Percentiles rank a stretch among this genome's conserved stretches.
Evolutionary conservation across 331 rosid species (phyloP).

Genomic region (Arachis monticola): DNA sequence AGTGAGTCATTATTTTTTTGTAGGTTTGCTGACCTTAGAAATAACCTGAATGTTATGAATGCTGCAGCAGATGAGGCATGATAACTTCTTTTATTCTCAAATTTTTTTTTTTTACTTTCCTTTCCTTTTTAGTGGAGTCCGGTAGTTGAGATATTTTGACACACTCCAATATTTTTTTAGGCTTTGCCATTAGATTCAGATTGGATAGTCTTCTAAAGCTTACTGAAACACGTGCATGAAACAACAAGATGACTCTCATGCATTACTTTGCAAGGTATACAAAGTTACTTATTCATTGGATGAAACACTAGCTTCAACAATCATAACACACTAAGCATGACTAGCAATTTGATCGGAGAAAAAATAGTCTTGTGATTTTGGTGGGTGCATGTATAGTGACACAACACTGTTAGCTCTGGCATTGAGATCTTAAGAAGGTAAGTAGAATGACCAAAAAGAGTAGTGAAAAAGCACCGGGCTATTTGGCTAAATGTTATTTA

Average conservation of each 20-base stretch:
- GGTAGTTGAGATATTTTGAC: slow-evolving; percentile 15
- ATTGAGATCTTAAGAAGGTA: too few species aligned
- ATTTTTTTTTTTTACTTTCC: slow-evolving; percentile 23
- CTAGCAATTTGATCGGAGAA: too few species aligned
- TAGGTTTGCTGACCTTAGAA: slow-evolving; percentile 84
- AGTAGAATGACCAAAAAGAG: too few species aligned
- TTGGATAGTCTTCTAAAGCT: slow-evolving; percentile 94
- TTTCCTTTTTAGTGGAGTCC: background rate
- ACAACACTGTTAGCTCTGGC: too few species aligned
- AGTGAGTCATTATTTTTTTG: slow-evolving; percentile 39
- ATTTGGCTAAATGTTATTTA: too few species aligned
- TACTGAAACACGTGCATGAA: slow-evolving; percentile 80
- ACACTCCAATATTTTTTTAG: slow-evolving; percentile 43
- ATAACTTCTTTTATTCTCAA: slow-evolving; percentile 35
- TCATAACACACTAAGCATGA: too few species aligned
- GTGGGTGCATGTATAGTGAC: too few species aligned
- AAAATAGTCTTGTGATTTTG: too few species aligned
- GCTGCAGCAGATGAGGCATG: slow-evolving; percentile 85
- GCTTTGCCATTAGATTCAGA: slow-evolving; percentile 85
- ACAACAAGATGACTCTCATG: slow-evolving; percentile 88
- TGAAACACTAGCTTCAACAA: too few species aligned
- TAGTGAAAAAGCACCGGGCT: too few species aligned
- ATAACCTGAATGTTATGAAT: slow-evolving; percentile 68
- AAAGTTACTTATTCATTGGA: slow-evolving; percentile 21
- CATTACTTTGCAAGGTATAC: slow-evolving; percentile 90